phyloP scores from a whole-genome alignment of 257 asterid genomes.

The Primulina tabacum region DNA sequence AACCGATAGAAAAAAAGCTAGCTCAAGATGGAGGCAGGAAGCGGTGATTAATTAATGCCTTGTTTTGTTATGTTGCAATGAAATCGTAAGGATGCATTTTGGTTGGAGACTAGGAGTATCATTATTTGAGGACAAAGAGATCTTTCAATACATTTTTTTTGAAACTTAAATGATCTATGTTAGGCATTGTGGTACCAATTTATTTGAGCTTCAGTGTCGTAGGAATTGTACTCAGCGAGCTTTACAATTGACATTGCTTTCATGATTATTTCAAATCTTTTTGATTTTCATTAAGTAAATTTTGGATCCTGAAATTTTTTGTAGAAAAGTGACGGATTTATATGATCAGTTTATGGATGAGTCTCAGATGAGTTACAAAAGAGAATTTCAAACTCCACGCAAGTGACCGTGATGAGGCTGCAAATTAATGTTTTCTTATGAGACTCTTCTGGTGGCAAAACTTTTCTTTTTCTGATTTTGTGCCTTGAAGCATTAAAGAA shows the following conservation, averaged over 20 bases:
- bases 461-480: too few relatives aligned
- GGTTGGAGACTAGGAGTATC: not conserved
- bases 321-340: not conserved
- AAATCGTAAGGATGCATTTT: constrained; percentile 10
- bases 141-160: too few relatives aligned
- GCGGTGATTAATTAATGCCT: constrained; percentile 41
- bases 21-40: constrained; percentile 65
- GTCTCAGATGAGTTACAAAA: not conserved
- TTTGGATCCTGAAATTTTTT: not conserved
- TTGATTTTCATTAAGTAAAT: too few relatives aligned
- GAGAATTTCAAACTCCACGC: not conserved
- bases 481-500: too few relatives aligned
- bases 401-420: not conserved
- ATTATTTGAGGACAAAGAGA: not conserved
- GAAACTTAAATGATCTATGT: too few relatives aligned
- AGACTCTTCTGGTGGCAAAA: too few relatives aligned
- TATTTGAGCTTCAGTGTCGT: not conserved
- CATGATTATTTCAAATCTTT: not conserved
- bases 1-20: constrained; percentile 60
- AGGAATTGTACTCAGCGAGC: not conserved
- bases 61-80: not conserved
- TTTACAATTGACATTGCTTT: not conserved
- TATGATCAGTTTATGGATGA: too few relatives aligned
- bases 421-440: too few relatives aligned
- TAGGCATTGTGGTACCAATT: too few relatives aligned